Conservation (phyloP, 257 asterid species). For the Rubia yunnanensis region DNA sequence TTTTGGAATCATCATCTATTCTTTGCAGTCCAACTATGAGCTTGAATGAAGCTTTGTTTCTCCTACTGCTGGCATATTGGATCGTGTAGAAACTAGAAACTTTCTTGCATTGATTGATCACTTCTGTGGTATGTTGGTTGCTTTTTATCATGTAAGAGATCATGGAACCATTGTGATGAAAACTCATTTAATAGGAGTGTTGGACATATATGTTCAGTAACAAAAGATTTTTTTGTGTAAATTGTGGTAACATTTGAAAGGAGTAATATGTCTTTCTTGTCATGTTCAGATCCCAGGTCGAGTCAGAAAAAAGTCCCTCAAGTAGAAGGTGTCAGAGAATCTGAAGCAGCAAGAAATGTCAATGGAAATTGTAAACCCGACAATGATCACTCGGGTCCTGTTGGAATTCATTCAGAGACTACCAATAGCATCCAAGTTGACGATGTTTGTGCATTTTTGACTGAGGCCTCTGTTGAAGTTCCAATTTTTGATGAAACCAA, state of each 20-base stretch:
- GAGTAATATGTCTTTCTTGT: background rate
- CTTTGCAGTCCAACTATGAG: background rate
- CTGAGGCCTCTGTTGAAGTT: conserved; percentile 45
- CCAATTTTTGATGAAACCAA: conserved; percentile 38
- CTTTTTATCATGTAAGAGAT: background rate
- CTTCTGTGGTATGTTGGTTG: background rate
- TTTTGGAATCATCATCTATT: too few relatives aligned
- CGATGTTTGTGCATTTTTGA: conserved; percentile 32
- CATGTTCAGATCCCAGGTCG: conserved; percentile 21
- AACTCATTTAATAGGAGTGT: background rate
- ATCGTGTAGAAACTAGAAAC: background rate
- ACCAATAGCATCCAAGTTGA: conserved; percentile 13
- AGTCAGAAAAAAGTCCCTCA: conserved; percentile 23
- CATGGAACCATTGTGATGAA: background rate
- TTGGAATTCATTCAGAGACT: conserved; percentile 7
- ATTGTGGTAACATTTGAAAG: background rate
- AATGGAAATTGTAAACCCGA: conserved; percentile 25
- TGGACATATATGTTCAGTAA: background rate
- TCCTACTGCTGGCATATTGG: background rate
- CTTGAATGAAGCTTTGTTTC: background rate
- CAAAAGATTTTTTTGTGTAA: background rate
- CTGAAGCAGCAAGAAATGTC: conserved; percentile 18
- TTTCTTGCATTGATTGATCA: background rate
- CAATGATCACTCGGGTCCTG: conserved; percentile 12
- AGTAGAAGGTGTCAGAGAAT: conserved; percentile 18